Evolutionary conservation across 192 early-diverging fungal genomes (phyloP).

Genomic region (Gryganskiella cystojenkinii): DNA sequence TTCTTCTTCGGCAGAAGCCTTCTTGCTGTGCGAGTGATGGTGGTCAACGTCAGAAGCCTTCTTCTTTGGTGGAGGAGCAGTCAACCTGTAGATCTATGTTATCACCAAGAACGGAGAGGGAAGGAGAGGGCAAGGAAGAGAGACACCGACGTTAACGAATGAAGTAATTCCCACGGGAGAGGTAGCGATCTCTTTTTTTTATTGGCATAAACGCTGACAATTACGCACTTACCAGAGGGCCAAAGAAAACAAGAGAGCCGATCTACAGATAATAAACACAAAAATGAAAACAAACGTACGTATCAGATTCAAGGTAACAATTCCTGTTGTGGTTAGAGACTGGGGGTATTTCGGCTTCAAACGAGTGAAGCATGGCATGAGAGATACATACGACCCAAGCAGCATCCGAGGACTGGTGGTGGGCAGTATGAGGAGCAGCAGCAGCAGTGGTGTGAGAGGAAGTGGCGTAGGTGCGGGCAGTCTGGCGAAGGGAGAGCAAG

Average conservation of each 20-base stretch:
- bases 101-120: too few species aligned
- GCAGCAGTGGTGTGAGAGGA: background rate
- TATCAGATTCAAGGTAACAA: too few species aligned
- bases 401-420: slow-evolving; percentile 22
- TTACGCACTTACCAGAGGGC: slow-evolving; percentile 51
- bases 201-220: too few species aligned
- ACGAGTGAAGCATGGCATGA: background rate
- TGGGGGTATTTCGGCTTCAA: too few species aligned
- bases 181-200: too few species aligned
- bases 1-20: background rate
- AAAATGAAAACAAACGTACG: too few species aligned
- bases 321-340: too few species aligned
- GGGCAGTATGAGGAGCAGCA: slow-evolving; percentile 1
- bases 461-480: slow-evolving; percentile 42
- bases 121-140: too few species aligned
- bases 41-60: slow-evolving; percentile 26
- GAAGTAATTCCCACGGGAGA: too few species aligned
- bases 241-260: slow-evolving; percentile 63
- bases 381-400: slow-evolving; percentile 30
- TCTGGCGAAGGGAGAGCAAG: slow-evolving; percentile 38
- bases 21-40: background rate
- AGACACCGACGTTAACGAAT: too few species aligned
- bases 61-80: slow-evolving; percentile 56
- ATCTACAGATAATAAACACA: slow-evolving; percentile 26
- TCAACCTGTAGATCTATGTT: slow-evolving; percentile 55